A percentile compares a stretch with the other conserved stretches of the same genome.
Evolutionary conservation across 306 rosid species (phyloP).

Genomic region (Dalbergia cultrata): DNA sequence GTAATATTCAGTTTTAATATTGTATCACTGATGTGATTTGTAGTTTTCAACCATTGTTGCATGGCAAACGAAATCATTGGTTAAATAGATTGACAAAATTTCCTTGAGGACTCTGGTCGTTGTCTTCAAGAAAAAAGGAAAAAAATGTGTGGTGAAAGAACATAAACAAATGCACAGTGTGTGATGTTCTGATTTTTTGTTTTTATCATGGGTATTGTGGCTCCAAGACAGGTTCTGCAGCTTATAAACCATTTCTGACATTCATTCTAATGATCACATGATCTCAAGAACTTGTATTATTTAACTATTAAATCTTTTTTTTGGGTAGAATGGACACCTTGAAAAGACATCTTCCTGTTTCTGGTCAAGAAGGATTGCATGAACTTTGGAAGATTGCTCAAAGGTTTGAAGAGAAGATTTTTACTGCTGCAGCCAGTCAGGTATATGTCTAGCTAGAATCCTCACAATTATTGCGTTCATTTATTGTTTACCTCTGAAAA

Average conservation of each 20-base stretch:
- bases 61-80: conserved; percentile 18
- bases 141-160: neutral
- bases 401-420: conserved; percentile 90
- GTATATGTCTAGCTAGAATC: conserved; percentile 46
- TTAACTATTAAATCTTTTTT: conserved; percentile 41
- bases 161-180: too few species aligned
- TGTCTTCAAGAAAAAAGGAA: neutral
- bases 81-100: neutral
- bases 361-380: conserved; percentile 75
- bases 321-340: conserved; percentile 76
- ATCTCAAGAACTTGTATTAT: neutral
- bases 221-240: neutral
- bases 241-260: neutral
- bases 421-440: conserved; percentile 75
- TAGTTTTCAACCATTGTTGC: neutral
- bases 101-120: neutral
- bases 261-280: conserved; percentile 13
- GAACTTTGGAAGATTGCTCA: conserved; percentile 83
- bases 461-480: neutral
- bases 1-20: conserved; percentile 47
- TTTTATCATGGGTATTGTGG: neutral
- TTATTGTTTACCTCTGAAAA: conserved; percentile 8
- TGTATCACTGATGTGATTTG: conserved; percentile 19
- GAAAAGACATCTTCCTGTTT: conserved; percentile 81
- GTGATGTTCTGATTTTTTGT: neutral